Evolutionary conservation across 805 yeast species (phyloP).

Genomic region (Teunomyces barrocoloradensis): DNA sequence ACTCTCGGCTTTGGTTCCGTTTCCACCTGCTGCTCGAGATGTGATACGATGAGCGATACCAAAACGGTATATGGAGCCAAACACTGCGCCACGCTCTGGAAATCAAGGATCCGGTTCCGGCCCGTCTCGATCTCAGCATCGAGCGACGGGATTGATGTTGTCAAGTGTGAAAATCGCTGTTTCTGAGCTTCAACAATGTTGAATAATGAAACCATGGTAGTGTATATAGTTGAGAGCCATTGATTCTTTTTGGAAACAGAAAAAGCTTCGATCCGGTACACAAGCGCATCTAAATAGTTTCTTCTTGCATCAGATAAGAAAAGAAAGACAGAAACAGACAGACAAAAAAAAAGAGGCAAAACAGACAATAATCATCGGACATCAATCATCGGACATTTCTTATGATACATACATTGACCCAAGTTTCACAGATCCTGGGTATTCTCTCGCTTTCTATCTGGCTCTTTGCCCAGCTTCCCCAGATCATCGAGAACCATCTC

Average conservation of each 20-base stretch:
- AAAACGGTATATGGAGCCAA: constrained; percentile 18
- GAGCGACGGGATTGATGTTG: constrained; percentile 27
- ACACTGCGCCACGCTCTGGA: constrained; percentile 37
- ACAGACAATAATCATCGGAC: too few species aligned
- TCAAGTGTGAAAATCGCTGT: constrained; percentile 22
- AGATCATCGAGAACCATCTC: constrained; percentile 25
- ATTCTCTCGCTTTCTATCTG: constrained; percentile 21
- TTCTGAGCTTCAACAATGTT: constrained; percentile 24
- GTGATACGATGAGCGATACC: constrained; percentile 26
- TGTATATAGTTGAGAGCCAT: neutral
- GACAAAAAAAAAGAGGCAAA: too few species aligned
- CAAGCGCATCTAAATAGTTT: too few species aligned
- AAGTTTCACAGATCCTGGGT: constrained; percentile 14
- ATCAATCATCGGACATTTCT: too few species aligned
- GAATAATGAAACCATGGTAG: constrained; percentile 30
- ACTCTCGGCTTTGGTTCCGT: constrained; percentile 13
- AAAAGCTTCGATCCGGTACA: too few species aligned
- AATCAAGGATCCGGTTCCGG: constrained; percentile 29
- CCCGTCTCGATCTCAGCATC: constrained; percentile 23
- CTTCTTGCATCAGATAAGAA: too few species aligned
- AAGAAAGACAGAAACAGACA: too few species aligned
- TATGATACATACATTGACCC: neutral
- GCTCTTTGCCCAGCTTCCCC: constrained; percentile 32
- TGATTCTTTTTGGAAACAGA: neutral
- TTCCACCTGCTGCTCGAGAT: constrained; percentile 13